Evolutionary conservation across 1,284 basidiomycete species (phyloP), one percentile per base, ranked within the genome.

Genomic region (Pseudozyma pruni): DNA sequence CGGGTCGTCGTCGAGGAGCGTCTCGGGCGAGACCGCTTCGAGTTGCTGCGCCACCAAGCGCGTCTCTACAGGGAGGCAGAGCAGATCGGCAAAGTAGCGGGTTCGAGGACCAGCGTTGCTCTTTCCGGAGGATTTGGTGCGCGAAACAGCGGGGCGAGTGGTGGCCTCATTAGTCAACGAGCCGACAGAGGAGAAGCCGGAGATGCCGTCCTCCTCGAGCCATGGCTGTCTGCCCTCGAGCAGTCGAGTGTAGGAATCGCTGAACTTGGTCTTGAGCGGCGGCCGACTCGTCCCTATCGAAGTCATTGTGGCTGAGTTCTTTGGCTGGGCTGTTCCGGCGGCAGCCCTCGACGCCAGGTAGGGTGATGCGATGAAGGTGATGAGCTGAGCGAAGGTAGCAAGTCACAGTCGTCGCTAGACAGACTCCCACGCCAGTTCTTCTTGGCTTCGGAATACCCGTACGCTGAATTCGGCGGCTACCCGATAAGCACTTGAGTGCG

Each of bases 181-280:
- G 16, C 46, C 48, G 6, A 39, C 40, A 10, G 55, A 44, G 3
- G 50, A 49, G 4, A 52, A 49, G 33, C n/a, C 37, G 25, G 41
- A 16, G 5, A 45, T 41, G 39, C 35, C 23, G 29, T 14, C 34
- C 22, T 45, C 33, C 20, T 54, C 47, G 17, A 45, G 33, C 78
- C 76, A 79, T 14, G 78, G 76, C 34, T 75, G 76, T 41, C 72
- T 57, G 20, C 78, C 78, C n/a, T 69, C 41, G 14, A 78, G 63
- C 11, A 80, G 62, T 8, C 60, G 51, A 16, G 63, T 53, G 54
- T 76, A 76, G 22, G 61, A 70, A 10, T 64, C 72, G 50, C 61
- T 66, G 58, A 79, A 78, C 44, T 78, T 78, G 46, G 72, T 62
- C 43, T 59, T 57, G 39, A 72, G 62, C 51, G 49, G 66, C 38